Conservation (phyloP, 495 filamentous ascomycete species). For the Hyaloscypha bicolor region DNA sequence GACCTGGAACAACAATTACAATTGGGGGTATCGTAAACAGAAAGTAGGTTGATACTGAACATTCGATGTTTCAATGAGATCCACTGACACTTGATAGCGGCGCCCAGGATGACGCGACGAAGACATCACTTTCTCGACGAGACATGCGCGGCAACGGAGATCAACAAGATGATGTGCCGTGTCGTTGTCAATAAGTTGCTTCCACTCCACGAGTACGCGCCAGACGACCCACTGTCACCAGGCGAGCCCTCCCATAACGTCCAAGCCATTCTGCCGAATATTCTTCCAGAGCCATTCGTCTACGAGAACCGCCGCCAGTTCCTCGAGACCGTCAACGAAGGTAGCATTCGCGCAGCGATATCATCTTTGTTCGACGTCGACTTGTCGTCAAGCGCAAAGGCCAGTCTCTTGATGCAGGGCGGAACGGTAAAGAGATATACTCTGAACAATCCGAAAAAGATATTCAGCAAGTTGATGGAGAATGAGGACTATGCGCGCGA, state of each 20-base stretch:
- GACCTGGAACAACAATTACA: too few species aligned
- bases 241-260: background rate
- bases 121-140: slow-evolving; percentile 4
- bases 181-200: background rate
- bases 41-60: too few species aligned
- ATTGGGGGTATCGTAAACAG: too few species aligned
- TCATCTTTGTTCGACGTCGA: background rate
- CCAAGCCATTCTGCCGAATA: background rate
- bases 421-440: background rate
- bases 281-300: background rate
- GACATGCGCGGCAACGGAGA: background rate
- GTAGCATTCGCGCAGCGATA: background rate
- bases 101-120: background rate
- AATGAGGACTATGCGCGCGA: background rate
- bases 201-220: background rate
- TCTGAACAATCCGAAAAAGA: background rate
- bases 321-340: background rate
- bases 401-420: background rate
- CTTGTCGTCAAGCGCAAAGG: background rate
- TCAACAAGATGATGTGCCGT: slow-evolving; percentile 2
- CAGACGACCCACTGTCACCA: background rate
- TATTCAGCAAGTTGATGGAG: background rate
- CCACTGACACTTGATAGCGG: too few species aligned
- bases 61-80: too few species aligned
- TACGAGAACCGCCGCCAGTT: background rate